These are phyloP conservation scores for Coriolopsis trogii DNA, from an alignment of 1,284 basidiomycete genomes.

Conservation along the genomic window DNA sequence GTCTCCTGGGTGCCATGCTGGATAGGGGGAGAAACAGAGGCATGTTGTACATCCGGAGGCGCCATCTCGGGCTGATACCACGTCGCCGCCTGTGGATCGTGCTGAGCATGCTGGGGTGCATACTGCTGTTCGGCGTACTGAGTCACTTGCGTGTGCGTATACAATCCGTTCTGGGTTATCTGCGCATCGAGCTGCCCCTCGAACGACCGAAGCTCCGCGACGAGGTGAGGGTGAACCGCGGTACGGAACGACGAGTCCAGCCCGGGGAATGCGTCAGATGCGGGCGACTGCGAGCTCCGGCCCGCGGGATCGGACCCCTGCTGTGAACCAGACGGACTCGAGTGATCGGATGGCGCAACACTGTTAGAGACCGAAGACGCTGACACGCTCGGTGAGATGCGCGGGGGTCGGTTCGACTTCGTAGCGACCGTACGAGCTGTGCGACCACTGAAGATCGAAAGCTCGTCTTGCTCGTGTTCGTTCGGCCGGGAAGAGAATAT, in stretches of 20 bases:
- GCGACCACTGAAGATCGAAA: constrained; percentile 73
- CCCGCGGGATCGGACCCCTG: constrained; percentile 7
- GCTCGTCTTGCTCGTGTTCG: constrained; percentile 55
- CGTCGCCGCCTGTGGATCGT: constrained; percentile 10
- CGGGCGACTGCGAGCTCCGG: constrained; percentile 16
- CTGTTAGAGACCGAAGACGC: no score
- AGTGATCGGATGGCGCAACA: constrained; percentile 6
- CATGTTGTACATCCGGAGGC: no score
- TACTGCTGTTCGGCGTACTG: neutral
- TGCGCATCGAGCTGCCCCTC: constrained; percentile 59
- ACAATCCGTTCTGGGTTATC: constrained; percentile 35
- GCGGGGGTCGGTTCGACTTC: constrained; percentile 35
- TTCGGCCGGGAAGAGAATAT: constrained; percentile 55
- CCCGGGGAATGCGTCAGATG: constrained; percentile 25
- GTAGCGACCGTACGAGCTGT: constrained; percentile 57
- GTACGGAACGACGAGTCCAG: constrained; percentile 30
- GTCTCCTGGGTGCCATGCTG: no score
- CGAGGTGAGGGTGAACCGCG: constrained; percentile 58
- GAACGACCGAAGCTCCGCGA: constrained; percentile 60
- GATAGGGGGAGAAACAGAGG: no score
- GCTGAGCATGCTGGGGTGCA: constrained; percentile 7
- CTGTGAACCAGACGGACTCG: constrained; percentile 1
- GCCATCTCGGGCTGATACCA: no score
- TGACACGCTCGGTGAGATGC: constrained; percentile 24
- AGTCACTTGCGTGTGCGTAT: constrained; percentile 8